Evolutionary conservation across 345 rosid species (phyloP).

Genomic region (Boechera divaricarpa): DNA sequence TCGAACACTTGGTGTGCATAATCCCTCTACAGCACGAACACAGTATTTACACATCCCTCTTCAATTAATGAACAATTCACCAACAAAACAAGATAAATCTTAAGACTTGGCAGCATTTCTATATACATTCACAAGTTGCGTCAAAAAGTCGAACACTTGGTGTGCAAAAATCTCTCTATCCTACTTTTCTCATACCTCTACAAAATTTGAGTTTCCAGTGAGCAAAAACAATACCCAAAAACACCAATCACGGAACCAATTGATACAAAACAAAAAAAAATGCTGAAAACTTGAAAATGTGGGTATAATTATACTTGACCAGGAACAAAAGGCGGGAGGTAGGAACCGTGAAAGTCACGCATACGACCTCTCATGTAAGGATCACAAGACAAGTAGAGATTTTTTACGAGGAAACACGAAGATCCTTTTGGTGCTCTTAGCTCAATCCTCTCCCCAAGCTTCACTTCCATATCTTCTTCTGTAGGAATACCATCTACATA

Average conservation of each 20-base stretch:
- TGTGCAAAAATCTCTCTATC: background rate
- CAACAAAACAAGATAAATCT: background rate
- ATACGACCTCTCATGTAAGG: conserved; percentile 62
- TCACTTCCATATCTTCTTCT: conserved; percentile 50
- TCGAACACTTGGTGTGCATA: background rate
- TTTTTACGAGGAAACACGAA: conserved; percentile 49
- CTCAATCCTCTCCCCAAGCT: conserved; percentile 29
- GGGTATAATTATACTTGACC: conserved; percentile 45
- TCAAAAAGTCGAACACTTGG: conserved; percentile 33
- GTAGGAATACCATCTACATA: conserved; percentile 45
- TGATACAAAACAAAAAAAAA: background rate
- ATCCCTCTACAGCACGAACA: background rate
- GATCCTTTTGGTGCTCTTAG: conserved; percentile 47
- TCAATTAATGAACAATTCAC: background rate
- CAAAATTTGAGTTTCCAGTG: background rate
- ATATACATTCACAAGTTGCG: background rate
- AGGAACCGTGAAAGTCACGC: conserved; percentile 44
- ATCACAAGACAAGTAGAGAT: conserved; percentile 60
- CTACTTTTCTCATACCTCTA: no score
- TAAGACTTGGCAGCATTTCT: background rate
- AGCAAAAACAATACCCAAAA: background rate
- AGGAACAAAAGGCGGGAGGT: conserved; percentile 47
- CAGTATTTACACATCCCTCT: background rate
- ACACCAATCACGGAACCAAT: background rate
- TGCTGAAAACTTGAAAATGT: background rate